phyloP scores from a whole-genome alignment of 2,329 filamentous ascomycete species.

The Arachnopeziza araneosa region DNA sequence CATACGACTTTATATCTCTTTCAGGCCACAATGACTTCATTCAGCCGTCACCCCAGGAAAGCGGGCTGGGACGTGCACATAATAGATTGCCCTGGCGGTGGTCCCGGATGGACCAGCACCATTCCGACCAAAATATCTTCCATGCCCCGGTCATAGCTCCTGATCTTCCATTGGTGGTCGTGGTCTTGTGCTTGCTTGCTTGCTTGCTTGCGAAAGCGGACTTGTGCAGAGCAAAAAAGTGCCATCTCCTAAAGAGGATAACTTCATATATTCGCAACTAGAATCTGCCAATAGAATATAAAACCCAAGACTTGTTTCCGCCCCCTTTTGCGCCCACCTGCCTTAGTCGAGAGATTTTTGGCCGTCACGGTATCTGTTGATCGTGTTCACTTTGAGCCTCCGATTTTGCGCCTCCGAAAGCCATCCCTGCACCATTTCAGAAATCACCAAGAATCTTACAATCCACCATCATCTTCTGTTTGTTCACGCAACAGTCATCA shows the following conservation, averaged over 20 bases:
- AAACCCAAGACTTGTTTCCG: no score
- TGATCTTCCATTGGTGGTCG: neutral
- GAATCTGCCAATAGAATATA: no score
- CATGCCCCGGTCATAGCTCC: neutral
- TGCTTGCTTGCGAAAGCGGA: neutral
- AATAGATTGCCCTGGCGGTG: neutral
- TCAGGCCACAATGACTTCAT: neutral
- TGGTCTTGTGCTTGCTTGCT: no score
- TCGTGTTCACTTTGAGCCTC: neutral
- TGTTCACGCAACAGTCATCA: neutral
- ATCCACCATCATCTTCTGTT: neutral
- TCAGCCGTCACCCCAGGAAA: neutral
- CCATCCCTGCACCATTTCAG: neutral
- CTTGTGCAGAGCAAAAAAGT: neutral
- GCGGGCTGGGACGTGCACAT: neutral
- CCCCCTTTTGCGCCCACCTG: no score
- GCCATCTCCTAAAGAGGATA: neutral
- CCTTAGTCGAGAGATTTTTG: no score
- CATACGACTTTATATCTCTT: neutral
- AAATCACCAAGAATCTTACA: neutral
- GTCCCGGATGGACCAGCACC: neutral
- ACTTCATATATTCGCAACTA: no score
- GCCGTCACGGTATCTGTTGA: neutral
- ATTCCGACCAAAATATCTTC: neutral
- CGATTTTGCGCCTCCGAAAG: neutral